Conservation (phyloP, 1,284 basidiomycete species). For the Stygiomarasmius scandens region DNA sequence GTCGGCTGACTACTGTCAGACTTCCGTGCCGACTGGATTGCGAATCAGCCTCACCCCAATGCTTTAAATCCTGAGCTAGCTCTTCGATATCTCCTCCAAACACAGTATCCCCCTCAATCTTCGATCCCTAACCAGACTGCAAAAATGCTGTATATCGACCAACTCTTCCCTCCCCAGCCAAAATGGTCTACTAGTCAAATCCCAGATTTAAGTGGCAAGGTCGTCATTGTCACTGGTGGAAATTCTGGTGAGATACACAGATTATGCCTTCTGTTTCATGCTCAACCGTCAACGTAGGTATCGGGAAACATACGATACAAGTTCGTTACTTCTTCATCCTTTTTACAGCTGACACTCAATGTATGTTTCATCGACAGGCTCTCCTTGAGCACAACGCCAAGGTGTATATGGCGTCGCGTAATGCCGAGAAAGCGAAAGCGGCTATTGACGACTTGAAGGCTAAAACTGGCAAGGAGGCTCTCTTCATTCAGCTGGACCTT, state of each 20-base stretch:
- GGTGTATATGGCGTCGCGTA: slow-evolving; percentile 67
- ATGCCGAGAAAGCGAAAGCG: slow-evolving; percentile 42
- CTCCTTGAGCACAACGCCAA: slow-evolving; percentile 61
- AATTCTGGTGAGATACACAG: slow-evolving; percentile 22
- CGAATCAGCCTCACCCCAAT: too few relatives aligned
- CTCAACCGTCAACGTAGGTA: slow-evolving; percentile 22
- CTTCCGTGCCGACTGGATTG: too few relatives aligned
- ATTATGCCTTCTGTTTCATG: slow-evolving; percentile 6
- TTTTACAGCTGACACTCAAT: too few relatives aligned
- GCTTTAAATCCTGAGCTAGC: too few relatives aligned
- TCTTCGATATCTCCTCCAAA: too few relatives aligned
- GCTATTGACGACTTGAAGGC: slow-evolving; percentile 55
- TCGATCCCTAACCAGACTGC: too few relatives aligned
- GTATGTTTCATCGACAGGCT: too few relatives aligned
- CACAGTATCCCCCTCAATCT: too few relatives aligned
- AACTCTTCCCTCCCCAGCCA: slow-evolving; percentile 26
- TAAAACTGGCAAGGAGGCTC: slow-evolving; percentile 44
- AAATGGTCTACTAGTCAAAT: slow-evolving; percentile 35
- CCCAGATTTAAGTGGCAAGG: slow-evolving; percentile 50
- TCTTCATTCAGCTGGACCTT: slow-evolving; percentile 67
- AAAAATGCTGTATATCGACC: too few relatives aligned
- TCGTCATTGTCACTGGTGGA: slow-evolving; percentile 46
- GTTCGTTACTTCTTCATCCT: too few relatives aligned
- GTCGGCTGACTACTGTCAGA: too few relatives aligned
- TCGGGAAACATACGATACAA: slow-evolving; percentile 38